Evolutionary conservation across 2,329 filamentous ascomycete genomes (phyloP), one percentile per base, ranked within the genome.

Genomic region (Eutypa lata): DNA sequence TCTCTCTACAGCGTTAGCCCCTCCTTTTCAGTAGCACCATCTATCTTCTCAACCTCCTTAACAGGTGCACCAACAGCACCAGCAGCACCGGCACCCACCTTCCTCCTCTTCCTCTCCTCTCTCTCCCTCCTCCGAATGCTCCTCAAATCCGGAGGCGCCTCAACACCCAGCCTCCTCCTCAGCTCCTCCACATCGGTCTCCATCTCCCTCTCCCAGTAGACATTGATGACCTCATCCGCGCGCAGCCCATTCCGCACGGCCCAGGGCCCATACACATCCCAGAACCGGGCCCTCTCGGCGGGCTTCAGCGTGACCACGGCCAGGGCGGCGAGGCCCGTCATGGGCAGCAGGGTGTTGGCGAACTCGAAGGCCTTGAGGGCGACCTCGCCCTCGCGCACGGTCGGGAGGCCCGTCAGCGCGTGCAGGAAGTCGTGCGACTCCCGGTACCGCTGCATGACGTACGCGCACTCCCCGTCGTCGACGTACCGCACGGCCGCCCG

Each of bases 371-470:
- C 91, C 74, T 99, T 99, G 61, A 99, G 81, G n/a, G 93, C 94
- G 13, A 99, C 82, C 76, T 99, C 94, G 24, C 94, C 94, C 76
- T 99, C 94, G n/a, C 91, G 82, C 57, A 96, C 88, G 42, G 95
- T 84, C 0, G 94, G 94, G 47, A 99, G 74, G 0, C 93, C 93
- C 0, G 92, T 96, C 49, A 99, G 78, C 0, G 94, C 93, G 71
- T 99, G 94, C 75, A 95, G 97, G 73, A 99, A 97, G 70, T 99
- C 94, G 71, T 99, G 94, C 61, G 89, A 96, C 73, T 99, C 94
- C 57, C 94, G 86, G 72, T 99, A 99, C 50, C 94, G 85, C 76
- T 97, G 94, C 89, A 99, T 95, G 18, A 97, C 94, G 75, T 97
- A 99, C 35, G 94, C 94, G 69, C 92, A 96, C 73, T 99, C 94